Conservation (phyloP, 371 early-diverging fungal species). For the Capniomyces stellatus region DNA sequence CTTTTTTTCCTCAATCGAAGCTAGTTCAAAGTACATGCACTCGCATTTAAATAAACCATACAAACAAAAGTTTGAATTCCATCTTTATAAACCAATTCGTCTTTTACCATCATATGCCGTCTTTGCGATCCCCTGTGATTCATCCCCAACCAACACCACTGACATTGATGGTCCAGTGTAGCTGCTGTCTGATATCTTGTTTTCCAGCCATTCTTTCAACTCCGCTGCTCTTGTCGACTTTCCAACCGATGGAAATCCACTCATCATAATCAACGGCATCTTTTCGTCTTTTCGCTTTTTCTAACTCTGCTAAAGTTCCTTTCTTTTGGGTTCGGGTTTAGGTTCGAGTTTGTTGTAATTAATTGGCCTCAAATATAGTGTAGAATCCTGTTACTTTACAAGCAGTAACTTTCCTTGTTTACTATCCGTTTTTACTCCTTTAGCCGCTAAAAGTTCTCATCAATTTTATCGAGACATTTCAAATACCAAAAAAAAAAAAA, state of each 20-base stretch:
- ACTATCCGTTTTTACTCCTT: too few species aligned
- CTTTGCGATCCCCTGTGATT: constrained; percentile 40
- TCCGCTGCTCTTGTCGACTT: constrained; percentile 67
- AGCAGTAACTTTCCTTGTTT: too few species aligned
- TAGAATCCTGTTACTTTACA: too few species aligned
- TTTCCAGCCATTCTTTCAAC: constrained; percentile 41
- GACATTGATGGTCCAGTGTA: constrained; percentile 24
- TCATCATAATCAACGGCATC: constrained; percentile 84
- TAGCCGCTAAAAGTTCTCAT: too few species aligned
- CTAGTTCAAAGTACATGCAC: too few species aligned
- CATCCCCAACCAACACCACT: constrained; percentile 65
- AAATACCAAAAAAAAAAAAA: too few species aligned
- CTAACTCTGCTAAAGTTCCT: background rate
- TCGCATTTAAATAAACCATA: background rate
- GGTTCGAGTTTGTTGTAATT: too few species aligned
- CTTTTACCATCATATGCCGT: constrained; percentile 30
- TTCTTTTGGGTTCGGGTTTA: too few species aligned
- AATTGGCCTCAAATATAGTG: too few species aligned
- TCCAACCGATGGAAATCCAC: constrained; percentile 79
- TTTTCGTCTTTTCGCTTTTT: background rate
- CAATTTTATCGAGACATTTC: too few species aligned
- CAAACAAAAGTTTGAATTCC: background rate
- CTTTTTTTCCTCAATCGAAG: constrained; percentile 67
- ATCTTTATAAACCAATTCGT: constrained; percentile 21
- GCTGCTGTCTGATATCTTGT: constrained; percentile 21